These are phyloP conservation scores for Oryza glumipatula DNA, from an alignment of 176 grass and related monocot species.

Conservation along the genomic window DNA sequence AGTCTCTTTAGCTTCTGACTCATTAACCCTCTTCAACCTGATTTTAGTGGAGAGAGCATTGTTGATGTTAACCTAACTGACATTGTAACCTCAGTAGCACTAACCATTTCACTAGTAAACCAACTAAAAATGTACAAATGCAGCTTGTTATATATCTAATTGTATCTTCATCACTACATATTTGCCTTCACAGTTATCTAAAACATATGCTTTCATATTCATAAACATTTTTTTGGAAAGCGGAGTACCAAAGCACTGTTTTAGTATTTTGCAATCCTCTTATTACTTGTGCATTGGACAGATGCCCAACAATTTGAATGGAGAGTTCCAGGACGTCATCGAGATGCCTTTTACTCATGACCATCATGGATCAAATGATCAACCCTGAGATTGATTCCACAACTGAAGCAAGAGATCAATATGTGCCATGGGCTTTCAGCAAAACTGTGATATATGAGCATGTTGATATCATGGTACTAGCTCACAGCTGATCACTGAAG, in stretches of 20 bases:
- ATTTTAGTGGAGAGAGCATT: neutral
- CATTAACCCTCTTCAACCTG: neutral
- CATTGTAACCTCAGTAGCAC: neutral
- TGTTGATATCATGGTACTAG: neutral
- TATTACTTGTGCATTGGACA: slow-evolving; percentile 36
- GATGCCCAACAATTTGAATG: slow-evolving; percentile 61
- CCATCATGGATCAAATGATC: slow-evolving; percentile 48
- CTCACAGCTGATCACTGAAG: slow-evolving; percentile 13
- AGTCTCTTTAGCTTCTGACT: neutral
- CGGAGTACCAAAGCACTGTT: neutral
- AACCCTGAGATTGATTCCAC: slow-evolving; percentile 13
- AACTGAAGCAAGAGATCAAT: slow-evolving; percentile 7
- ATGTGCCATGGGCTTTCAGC: slow-evolving; percentile 7
- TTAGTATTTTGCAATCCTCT: slow-evolving; percentile 16
- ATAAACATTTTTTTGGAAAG: neutral
- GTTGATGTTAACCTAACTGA: neutral
- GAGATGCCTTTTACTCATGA: slow-evolving; percentile 52
- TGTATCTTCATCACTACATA: neutral
- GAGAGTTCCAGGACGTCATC: slow-evolving; percentile 59
- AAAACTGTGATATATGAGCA: slow-evolving; percentile 1
- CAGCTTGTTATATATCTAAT: neutral
- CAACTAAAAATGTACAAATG: neutral
- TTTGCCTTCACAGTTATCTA: neutral
- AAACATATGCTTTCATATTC: neutral
- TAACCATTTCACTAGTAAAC: neutral